Base-by-base conservation (phyloP, 305 asterid genomes). In the Fraxinus albicans region DNA sequence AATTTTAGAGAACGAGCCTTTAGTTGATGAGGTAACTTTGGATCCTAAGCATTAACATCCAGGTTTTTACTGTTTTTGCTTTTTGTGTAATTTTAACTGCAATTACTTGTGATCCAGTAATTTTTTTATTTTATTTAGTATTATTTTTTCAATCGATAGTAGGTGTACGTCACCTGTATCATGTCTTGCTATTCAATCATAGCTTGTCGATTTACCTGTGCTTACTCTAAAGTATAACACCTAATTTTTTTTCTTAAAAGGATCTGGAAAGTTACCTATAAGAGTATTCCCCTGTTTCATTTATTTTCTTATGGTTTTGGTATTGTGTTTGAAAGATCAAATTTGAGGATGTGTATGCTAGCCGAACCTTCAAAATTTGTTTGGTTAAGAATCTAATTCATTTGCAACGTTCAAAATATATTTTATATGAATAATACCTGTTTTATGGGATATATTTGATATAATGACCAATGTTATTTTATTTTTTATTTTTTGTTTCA, bases 1-100 rank as follows among this genome's bases (percentile, higher is more conserved):
- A 79, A 92, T 96, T 86, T 86, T 96, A 91, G 99, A 94, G 88
- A 96, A 91, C 67, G 98, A 93, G 86, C 94, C 98, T 82, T 90
- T 96, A 86, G 85, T 94, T 74, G 92, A 89, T 67, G 94, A 97
- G 96, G 99, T 97, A 82, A 81, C 75, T 72, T 35, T 78, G 82
- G 75, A 76, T 65, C 70, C 84, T 31, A 60, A 34, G 42, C 72
- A 72, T 79, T 84, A 79, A 70, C 12, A 33, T 33, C 74, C 42
- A 31, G 23, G 76, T 33, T 72, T 72, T 31, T 33, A 72, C 44
- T 17, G 13, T 33, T 72, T 72, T 31, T 72, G 76, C 19, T 33
- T 35, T 65, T 47, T 15, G 15, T 1, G 58, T 33, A 44, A 72
- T 73, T 13, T 82, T 73, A 33, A 8, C 65, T 8, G 19, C 21